These are phyloP conservation scores for Phytophthora citrophthora DNA, from an alignment of 352 stramenopile species.

Conservation along the genomic window DNA sequence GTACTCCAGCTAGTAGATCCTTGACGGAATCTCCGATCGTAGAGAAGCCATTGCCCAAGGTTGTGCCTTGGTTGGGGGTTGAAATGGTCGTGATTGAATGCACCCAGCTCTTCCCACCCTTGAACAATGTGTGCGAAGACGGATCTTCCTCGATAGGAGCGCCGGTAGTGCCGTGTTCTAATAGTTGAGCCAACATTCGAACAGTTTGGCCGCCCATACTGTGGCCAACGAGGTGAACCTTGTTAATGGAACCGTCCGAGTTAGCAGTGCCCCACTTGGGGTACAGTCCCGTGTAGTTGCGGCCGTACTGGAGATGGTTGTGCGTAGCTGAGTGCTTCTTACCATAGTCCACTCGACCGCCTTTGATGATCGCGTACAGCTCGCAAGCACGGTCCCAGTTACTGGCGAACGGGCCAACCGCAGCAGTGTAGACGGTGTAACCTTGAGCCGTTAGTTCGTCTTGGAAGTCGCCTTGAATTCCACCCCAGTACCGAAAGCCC, in stretches of 20 bases:
- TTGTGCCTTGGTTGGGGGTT: conserved; percentile 66
- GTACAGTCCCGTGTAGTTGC: conserved; percentile 61
- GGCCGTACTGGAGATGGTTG: conserved; percentile 46
- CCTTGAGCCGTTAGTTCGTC: conserved; percentile 45
- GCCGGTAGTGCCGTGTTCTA: conserved; percentile 50
- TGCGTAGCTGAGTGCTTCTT: conserved; percentile 48
- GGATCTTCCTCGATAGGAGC: conserved; percentile 40
- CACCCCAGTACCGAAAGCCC: conserved; percentile 59
- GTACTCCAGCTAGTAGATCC: conserved; percentile 29
- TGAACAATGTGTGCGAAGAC: conserved; percentile 51
- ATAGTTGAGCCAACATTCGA: conserved; percentile 75
- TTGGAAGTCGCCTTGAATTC: conserved; percentile 52
- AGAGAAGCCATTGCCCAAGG: conserved; percentile 52
- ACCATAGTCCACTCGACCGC: conserved; percentile 59
- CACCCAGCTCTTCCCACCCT: conserved; percentile 65
- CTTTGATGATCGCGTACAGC: conserved; percentile 71
- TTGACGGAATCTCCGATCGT: conserved; percentile 48
- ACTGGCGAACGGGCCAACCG: conserved; percentile 59
- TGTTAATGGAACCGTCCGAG: conserved; percentile 59
- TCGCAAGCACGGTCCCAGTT: conserved; percentile 75
- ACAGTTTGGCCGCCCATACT: conserved; percentile 82
- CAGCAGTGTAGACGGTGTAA: conserved; percentile 58
- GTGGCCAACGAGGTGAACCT: conserved; percentile 78
- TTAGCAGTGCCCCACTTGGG: conserved; percentile 57
- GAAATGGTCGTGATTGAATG: conserved; percentile 75